These are phyloP conservation scores for Parachaetomium inaequale DNA, from an alignment of 495 filamentous ascomycete genomes.

Conservation along the genomic window DNA sequence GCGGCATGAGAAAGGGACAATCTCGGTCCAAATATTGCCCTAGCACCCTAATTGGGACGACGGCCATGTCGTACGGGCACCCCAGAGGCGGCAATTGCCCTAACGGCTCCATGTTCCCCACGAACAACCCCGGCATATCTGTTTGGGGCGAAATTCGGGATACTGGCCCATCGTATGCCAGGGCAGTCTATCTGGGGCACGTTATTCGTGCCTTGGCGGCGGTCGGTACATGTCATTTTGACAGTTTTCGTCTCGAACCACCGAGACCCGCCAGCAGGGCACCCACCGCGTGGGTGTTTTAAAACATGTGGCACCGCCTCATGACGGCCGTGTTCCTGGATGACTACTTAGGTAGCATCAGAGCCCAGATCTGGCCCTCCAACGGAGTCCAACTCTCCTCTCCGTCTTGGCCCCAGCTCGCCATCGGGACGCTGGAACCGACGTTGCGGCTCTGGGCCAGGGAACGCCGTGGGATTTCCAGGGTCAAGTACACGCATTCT, in stretches of 20 bases:
- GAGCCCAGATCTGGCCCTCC: constrained; percentile 12
- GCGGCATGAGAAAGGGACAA: constrained; percentile 32
- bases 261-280: not conserved
- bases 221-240: constrained; percentile 17
- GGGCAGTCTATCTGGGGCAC: not conserved
- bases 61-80: constrained; percentile 8
- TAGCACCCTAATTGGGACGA: constrained; percentile 22
- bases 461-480: constrained; percentile 14
- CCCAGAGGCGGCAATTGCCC: constrained; percentile 22
- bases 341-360: constrained; percentile 19
- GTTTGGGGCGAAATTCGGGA: constrained; percentile 5
- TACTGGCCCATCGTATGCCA: not conserved
- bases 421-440: constrained; percentile 25
- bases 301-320: constrained; percentile 13
- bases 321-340: not conserved
- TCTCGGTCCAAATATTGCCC: constrained; percentile 31
- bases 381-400: constrained; percentile 9
- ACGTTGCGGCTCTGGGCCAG: constrained; percentile 29
- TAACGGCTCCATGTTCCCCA: constrained; percentile 5
- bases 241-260: not conserved
- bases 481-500: not conserved
- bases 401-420: constrained; percentile 19
- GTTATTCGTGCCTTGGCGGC: constrained; percentile 18
- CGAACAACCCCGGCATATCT: constrained; percentile 13
- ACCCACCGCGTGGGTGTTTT: constrained; percentile 9